A percentile compares a stretch with the other conserved stretches of the same genome.
Evolutionary conservation across 1,139 yeast species (phyloP).

Genomic region (Saccharomycopsis phalli): DNA sequence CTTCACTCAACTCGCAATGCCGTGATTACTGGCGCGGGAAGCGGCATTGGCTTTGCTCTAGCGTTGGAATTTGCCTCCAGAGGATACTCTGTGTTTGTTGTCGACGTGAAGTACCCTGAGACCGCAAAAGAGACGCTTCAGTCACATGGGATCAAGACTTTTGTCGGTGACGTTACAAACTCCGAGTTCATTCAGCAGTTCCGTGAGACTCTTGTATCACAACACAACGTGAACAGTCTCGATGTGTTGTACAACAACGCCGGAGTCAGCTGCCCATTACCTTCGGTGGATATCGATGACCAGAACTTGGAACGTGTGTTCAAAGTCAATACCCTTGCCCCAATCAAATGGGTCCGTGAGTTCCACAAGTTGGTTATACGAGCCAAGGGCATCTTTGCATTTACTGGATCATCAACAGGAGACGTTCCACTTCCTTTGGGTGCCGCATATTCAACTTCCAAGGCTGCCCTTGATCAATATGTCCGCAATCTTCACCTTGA

Average conservation of each 20-base stretch:
- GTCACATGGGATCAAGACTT: constrained; percentile 24
- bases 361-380: constrained; percentile 44
- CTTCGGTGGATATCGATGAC: constrained; percentile 49
- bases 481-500: constrained; percentile 47
- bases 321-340: constrained; percentile 55
- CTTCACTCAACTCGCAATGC: no score
- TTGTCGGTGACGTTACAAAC: constrained; percentile 40
- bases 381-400: constrained; percentile 53
- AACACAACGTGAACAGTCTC: constrained; percentile 31
- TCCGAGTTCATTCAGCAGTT: constrained; percentile 39
- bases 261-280: constrained; percentile 46
- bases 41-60: constrained; percentile 57
- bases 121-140: constrained; percentile 42
- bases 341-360: constrained; percentile 45
- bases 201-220: constrained; percentile 29
- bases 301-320: constrained; percentile 39
- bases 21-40: constrained; percentile 57
- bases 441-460: constrained; percentile 46
- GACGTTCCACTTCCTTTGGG: constrained; percentile 55
- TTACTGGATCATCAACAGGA: constrained; percentile 58
- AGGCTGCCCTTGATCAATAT: constrained; percentile 58
- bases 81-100: constrained; percentile 50
- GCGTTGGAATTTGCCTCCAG: constrained; percentile 47
- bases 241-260: constrained; percentile 52
- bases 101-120: constrained; percentile 46